phyloP scores from a whole-genome alignment of 192 early-diverging fungal species.

The Umbelopsis vinacea region DNA sequence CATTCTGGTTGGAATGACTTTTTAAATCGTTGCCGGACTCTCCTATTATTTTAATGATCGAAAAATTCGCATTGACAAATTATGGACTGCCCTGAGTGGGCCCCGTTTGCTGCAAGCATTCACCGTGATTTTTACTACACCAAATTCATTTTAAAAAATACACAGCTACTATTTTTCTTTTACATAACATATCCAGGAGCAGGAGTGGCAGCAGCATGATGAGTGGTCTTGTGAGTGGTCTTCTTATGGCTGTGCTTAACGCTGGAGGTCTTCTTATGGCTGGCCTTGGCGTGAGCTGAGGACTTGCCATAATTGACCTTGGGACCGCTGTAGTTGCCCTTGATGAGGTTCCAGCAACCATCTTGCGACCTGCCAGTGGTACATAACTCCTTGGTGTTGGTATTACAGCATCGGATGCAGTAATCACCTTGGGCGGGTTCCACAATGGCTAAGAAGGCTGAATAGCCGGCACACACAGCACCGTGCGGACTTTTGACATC shows the following conservation, averaged over 20 bases:
- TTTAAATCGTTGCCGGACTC: no score
- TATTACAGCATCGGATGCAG: slow-evolving; percentile 31
- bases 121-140: no score
- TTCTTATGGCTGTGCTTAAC: neutral
- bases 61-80: no score
- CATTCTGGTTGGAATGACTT: no score
- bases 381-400: slow-evolving; percentile 31
- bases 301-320: neutral
- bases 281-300: neutral
- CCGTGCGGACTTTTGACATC: slow-evolving; percentile 6
- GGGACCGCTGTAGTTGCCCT: slow-evolving; percentile 34
- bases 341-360: slow-evolving; percentile 36
- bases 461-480: slow-evolving; percentile 26
- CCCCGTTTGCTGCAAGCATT: no score
- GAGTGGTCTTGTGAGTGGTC: slow-evolving; percentile 1
- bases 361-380: slow-evolving; percentile 36
- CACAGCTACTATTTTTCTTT: neutral
- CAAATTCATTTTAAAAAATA: no score
- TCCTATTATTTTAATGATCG: no score
- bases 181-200: neutral
- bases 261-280: neutral
- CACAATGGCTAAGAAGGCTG: slow-evolving; percentile 16
- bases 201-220: neutral
- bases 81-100: no score
- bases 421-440: slow-evolving; percentile 21